Evolutionary conservation across 1,284 basidiomycete species (phyloP), one percentile per base, ranked within the genome.

Genomic region (Apiotrichum mycotoxinovorans): DNA sequence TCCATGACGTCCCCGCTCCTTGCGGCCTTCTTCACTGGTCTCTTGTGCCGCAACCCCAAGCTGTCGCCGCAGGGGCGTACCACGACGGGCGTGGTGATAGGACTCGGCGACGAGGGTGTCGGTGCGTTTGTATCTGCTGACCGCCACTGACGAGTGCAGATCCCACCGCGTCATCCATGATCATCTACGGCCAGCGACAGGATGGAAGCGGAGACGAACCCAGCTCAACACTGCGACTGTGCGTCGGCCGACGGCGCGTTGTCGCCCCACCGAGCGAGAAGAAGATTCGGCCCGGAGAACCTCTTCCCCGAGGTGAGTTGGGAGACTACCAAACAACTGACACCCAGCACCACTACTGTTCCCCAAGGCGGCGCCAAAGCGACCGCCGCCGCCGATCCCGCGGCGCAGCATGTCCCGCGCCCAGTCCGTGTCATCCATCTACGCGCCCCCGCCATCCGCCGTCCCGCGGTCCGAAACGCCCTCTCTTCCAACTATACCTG

Each of bases 281-380:
- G 50, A 74, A 71, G 50, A 58, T 74, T 23, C 56, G 69, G 34
- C 76, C 76, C n/a, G 76, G 76, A 20, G 75, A 78, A 51, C 76
- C 76, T 0, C 58, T 78, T 11, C 76, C 76, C n/a, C 63, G 76
- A 57, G 68, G 72, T 73, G 48, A 59, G 71, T 33, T 1, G 5
- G 8, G 2, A n/a, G 3, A 22, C 17, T 58, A 15, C 22, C 17
- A 27, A 10, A 30, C 25, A 40, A 20, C 38, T 57, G 43, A 52
- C 58, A 4, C 18, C 7, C 51, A 68, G 67, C 69, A 11, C 64
- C 74, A 0, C 66, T 73, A 0, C 67, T 69, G 56, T 67, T 73
- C 48, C 70, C 68, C 23, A 66, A 66, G 55, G 60, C n/a, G n/a
- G n/a, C 55, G 41, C 60, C 68, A 33, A 62, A 61, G 41, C 65